Conservation (phyloP, 1,284 basidiomycete genomes). For the Pseudozyma sp. region DNA sequence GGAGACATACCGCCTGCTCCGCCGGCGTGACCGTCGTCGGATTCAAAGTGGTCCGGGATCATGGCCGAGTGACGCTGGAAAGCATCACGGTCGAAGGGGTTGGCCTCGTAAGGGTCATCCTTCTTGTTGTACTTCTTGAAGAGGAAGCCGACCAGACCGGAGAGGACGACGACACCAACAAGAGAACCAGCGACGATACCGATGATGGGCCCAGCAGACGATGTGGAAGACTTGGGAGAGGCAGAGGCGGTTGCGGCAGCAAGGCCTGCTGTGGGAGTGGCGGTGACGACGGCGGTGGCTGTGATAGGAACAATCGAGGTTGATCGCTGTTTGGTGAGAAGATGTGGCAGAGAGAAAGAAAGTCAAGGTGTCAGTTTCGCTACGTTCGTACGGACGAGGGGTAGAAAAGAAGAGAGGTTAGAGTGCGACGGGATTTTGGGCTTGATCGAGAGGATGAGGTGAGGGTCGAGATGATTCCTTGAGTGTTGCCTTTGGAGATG, state of each 20-base stretch:
- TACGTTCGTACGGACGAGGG: background rate
- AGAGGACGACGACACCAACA: conserved; percentile 67
- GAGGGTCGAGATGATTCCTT: conserved; percentile 4
- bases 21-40: conserved; percentile 52
- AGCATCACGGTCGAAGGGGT: conserved; percentile 67
- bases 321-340: conserved; percentile 13
- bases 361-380: conserved; percentile 10
- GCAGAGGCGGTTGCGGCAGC: conserved; percentile 28
- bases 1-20: conserved; percentile 27
- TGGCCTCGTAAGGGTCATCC: conserved; percentile 66
- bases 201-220: conserved; percentile 65
- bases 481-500: conserved; percentile 1
- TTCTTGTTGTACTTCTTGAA: conserved; percentile 63
- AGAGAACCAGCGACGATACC: conserved; percentile 69
- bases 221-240: conserved; percentile 30
- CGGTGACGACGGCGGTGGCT: conserved; percentile 45
- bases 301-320: conserved; percentile 38
- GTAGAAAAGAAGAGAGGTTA: conserved; percentile 26
- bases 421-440: conserved; percentile 17
- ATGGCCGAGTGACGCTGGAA: conserved; percentile 67
- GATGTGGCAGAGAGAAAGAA: background rate
- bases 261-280: conserved; percentile 28
- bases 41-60: conserved; percentile 66
- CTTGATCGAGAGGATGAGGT: conserved; percentile 1
- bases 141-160: conserved; percentile 65